Evolutionary conservation across 106 monocot genomes (phyloP).

Genomic region (Allium cepa): DNA sequence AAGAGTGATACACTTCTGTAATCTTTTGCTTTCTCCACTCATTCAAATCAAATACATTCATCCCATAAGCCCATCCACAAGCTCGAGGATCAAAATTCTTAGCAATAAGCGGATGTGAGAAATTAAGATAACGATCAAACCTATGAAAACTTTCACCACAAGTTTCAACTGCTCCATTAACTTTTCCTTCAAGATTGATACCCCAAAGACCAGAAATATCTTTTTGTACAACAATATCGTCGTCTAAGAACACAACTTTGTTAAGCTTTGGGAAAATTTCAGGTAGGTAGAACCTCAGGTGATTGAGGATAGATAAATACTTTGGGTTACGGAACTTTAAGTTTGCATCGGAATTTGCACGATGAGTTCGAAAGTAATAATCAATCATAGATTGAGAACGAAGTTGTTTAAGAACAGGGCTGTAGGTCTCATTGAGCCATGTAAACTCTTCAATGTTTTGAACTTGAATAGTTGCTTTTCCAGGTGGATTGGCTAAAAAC

Average conservation of each 20-base stretch:
- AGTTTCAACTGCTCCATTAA: conserved; percentile 54
- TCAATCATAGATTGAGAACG: conserved; percentile 44
- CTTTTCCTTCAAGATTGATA: conserved; percentile 40
- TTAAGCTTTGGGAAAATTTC: conserved; percentile 50
- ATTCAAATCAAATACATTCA: conserved; percentile 55
- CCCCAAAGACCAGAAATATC: conserved; percentile 42
- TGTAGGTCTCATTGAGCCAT: conserved; percentile 50
- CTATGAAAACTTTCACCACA: conserved; percentile 54
- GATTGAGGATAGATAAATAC: conserved; percentile 49
- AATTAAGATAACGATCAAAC: conserved; percentile 52
- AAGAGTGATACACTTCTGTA: conserved; percentile 49
- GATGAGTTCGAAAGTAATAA: conserved; percentile 43
- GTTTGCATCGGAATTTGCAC: conserved; percentile 30
- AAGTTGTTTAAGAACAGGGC: conserved; percentile 50
- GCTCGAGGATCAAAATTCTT: conserved; percentile 49
- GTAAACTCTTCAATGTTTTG: conserved; percentile 60
- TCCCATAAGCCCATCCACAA: conserved; percentile 62
- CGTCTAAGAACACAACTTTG: conserved; percentile 58
- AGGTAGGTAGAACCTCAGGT: conserved; percentile 45
- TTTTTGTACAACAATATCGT: conserved; percentile 51
- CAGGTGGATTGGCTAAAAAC: conserved; percentile 60
- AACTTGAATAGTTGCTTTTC: conserved; percentile 48
- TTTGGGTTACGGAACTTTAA: conserved; percentile 53
- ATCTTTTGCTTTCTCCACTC: conserved; percentile 61
- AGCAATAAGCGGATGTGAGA: conserved; percentile 49